Conservation (phyloP, 352 stramenopile species). For the Pythium sukuiense region DNA sequence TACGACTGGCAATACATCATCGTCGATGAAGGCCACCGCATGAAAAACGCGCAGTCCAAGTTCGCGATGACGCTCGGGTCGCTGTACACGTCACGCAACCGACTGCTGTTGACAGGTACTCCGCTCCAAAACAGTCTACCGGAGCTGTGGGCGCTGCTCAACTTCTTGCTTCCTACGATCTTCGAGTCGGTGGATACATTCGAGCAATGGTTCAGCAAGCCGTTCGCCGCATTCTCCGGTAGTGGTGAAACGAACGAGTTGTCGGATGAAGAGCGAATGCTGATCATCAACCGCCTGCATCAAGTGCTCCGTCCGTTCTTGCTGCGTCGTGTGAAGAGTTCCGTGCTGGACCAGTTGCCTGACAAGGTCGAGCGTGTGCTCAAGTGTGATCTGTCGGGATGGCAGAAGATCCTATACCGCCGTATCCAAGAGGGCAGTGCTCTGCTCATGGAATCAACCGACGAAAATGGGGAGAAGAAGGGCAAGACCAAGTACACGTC, state of each 20-base stretch:
- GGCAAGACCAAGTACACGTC: constrained; percentile 83
- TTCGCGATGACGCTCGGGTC: constrained; percentile 85
- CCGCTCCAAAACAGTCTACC: constrained; percentile 97
- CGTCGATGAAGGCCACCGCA: constrained; percentile 93
- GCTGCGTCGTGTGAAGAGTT: constrained; percentile 83
- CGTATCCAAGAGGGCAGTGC: constrained; percentile 88
- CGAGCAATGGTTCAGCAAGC: constrained; percentile 89
- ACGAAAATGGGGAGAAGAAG: constrained; percentile 60
- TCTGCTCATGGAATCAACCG: constrained; percentile 75
- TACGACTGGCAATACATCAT: constrained; percentile 94
- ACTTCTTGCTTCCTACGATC: constrained; percentile 91
- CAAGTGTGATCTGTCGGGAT: constrained; percentile 84
- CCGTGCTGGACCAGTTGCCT: constrained; percentile 82
- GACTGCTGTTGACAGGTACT: constrained; percentile 98
- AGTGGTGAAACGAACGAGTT: constrained; percentile 80
- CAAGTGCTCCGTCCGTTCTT: constrained; percentile 86
- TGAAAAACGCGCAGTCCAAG: constrained; percentile 92
- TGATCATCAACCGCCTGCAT: constrained; percentile 87
- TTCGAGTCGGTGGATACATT: constrained; percentile 91
- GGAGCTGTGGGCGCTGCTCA: constrained; percentile 91
- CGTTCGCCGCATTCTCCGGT: constrained; percentile 79
- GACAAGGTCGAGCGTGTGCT: constrained; percentile 88
- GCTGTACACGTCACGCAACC: constrained; percentile 83
- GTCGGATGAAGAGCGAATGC: constrained; percentile 87
- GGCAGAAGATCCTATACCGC: constrained; percentile 89